Evolutionary conservation across 768 basidiomycete genomes (phyloP).

Genomic region (Mycena galopus): DNA sequence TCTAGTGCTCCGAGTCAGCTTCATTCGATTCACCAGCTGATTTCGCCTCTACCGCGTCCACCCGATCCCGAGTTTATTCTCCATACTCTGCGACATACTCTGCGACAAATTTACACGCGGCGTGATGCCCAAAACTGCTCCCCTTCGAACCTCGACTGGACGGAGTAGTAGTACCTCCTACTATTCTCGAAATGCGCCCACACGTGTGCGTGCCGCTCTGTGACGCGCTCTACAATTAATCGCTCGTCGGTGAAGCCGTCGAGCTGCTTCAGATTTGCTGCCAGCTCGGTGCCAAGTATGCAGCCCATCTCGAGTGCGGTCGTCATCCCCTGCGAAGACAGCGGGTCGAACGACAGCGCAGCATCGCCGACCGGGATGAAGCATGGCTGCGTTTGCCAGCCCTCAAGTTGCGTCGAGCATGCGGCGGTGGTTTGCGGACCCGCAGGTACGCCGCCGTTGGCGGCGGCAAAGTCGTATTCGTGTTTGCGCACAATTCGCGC

Average conservation of each 20-base stretch:
- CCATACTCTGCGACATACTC: neutral
- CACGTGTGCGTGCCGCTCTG: slow-evolving; percentile 27
- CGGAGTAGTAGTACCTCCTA: slow-evolving; percentile 17
- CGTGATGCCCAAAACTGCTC: slow-evolving; percentile 24
- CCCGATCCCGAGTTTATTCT: slow-evolving; percentile 9
- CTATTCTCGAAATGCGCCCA: slow-evolving; percentile 12
- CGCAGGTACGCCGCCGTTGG: slow-evolving; percentile 16
- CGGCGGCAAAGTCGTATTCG: slow-evolving; percentile 43
- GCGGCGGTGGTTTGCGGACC: slow-evolving; percentile 38
- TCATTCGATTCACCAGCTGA: too few relatives aligned
- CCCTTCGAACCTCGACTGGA: slow-evolving; percentile 18
- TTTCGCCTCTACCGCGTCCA: too few relatives aligned
- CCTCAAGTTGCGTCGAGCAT: slow-evolving; percentile 43
- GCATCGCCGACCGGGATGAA: slow-evolving; percentile 55
- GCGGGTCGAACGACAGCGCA: slow-evolving; percentile 54
- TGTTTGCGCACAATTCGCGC: slow-evolving; percentile 34
- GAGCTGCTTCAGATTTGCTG: slow-evolving; percentile 25
- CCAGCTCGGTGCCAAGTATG: slow-evolving; percentile 40
- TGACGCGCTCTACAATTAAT: slow-evolving; percentile 13
- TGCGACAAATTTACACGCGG: slow-evolving; percentile 8
- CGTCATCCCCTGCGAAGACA: slow-evolving; percentile 56
- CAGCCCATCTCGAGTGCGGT: slow-evolving; percentile 49
- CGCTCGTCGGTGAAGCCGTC: slow-evolving; percentile 19
- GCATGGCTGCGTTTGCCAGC: slow-evolving; percentile 31
- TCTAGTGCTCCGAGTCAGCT: too few relatives aligned